These are phyloP conservation scores for Gossypium thurberi DNA, from an alignment of 345 rosid genomes.

Conservation along the genomic window DNA sequence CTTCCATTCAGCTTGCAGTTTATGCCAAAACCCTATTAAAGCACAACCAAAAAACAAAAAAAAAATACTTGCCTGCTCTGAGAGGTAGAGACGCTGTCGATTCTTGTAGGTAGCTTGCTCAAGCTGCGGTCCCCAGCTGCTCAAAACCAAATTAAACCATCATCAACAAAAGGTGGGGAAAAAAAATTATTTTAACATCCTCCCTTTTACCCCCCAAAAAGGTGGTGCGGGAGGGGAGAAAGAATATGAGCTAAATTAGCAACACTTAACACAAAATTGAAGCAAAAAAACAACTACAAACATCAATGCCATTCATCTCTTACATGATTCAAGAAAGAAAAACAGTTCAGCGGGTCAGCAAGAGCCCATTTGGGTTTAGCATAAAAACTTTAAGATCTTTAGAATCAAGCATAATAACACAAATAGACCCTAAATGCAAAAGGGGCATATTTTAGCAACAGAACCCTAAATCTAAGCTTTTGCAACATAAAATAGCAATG, in stretches of 20 bases:
- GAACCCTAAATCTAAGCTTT: background rate
- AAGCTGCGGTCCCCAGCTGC: slow-evolving; percentile 90
- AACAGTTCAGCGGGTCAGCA: background rate
- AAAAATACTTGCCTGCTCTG: slow-evolving; percentile 49
- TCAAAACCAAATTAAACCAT: slow-evolving; percentile 10
- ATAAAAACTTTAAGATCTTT: slow-evolving; percentile 6
- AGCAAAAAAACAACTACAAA: background rate
- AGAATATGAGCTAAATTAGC: background rate
- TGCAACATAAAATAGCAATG: background rate
- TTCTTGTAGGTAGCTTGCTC: slow-evolving; percentile 77
- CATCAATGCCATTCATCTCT: background rate
- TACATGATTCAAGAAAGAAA: background rate
- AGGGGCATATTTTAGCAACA: background rate
- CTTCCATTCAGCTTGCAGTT: background rate
- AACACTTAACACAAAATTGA: slow-evolving; percentile 1
- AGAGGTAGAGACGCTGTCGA: slow-evolving; percentile 81
- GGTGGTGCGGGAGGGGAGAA: background rate
- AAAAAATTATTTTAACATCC: too few species aligned
- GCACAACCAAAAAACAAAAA: background rate
- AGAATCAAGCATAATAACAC: background rate
- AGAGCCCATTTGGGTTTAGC: background rate
- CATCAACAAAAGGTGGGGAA: background rate
- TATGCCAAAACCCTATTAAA: background rate
- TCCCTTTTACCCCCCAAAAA: too few species aligned
- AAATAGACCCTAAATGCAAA: background rate